A percentile compares a stretch with the other conserved stretches of the same genome.
Evolutionary conservation across 2,329 filamentous ascomycete species (phyloP).

Genomic region (Xylariaceae sp.): DNA sequence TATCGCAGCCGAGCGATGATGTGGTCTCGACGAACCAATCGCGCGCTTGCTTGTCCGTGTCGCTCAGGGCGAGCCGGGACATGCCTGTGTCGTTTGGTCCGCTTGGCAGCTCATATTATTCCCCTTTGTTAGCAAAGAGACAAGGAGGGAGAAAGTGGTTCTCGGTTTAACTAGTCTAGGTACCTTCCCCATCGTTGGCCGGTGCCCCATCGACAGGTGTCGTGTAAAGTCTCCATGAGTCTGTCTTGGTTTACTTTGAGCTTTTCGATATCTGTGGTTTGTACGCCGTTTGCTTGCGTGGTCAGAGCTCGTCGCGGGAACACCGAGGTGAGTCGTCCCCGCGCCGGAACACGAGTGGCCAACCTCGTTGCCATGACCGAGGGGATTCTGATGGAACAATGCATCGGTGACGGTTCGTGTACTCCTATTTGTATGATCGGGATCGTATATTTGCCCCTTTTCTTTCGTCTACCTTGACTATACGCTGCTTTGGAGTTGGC

Average conservation of each 20-base stretch:
- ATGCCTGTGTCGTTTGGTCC: slow-evolving; percentile 65
- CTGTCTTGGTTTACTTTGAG: slow-evolving; percentile 54
- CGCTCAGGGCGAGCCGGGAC: slow-evolving; percentile 65
- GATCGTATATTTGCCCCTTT: background rate
- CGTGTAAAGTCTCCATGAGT: slow-evolving; percentile 58
- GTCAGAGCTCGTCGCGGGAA: slow-evolving; percentile 10
- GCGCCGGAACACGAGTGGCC: slow-evolving; percentile 1
- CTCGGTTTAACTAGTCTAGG: too few relatives aligned
- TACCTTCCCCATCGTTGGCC: slow-evolving; percentile 65
- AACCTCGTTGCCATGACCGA: slow-evolving; percentile 3
- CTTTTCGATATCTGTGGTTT: slow-evolving; percentile 9
- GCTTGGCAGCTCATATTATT: slow-evolving; percentile 31
- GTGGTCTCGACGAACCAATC: slow-evolving; percentile 70
- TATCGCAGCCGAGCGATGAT: slow-evolving; percentile 57
- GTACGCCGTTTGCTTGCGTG: background rate
- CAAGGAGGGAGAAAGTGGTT: background rate
- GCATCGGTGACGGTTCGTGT: background rate
- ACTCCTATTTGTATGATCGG: too few relatives aligned
- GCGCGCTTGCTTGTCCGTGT: slow-evolving; percentile 64
- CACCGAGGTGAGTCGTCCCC: background rate
- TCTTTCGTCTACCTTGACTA: background rate
- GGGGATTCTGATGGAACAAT: background rate
- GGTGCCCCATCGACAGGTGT: slow-evolving; percentile 61
- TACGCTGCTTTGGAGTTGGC: too few relatives aligned
- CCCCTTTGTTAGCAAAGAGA: slow-evolving; percentile 8